Conservation (phyloP, 257 asterid genomes). For the Rhazya stricta region DNA sequence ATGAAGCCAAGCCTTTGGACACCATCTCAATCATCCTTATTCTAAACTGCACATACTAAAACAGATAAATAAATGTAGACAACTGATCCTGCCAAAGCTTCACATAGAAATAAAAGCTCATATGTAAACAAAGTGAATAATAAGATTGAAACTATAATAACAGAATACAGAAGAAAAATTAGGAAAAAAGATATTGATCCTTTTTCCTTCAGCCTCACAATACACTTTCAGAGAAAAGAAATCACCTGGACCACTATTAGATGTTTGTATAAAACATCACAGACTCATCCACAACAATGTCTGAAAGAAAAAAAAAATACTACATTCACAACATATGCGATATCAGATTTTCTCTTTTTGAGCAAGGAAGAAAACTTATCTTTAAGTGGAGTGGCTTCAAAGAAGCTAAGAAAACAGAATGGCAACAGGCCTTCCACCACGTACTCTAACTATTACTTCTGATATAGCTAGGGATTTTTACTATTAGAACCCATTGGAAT, state of each 20-base stretch:
- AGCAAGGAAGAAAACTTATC: neutral
- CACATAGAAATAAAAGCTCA: neutral
- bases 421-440: neutral
- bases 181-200: neutral
- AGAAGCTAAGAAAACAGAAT: neutral
- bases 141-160: neutral
- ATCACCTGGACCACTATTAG: neutral
- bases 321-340: neutral
- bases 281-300: neutral
- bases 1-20: conserved; percentile 71
- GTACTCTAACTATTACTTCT: neutral
- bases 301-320: neutral
- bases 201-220: neutral
- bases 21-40: conserved; percentile 90
- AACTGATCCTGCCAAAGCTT: neutral
- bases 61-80: neutral
- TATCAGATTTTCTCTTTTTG: neutral
- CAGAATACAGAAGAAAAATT: neutral
- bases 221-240: neutral
- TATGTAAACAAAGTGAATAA: neutral
- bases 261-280: neutral
- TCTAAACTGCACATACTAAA: conserved; percentile 47
- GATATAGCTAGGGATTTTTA: neutral
- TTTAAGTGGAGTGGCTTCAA: neutral
- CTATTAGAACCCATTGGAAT: neutral